Evolutionary conservation across 2,329 filamentous ascomycete genomes (phyloP).

Genomic region (Ophiostoma ips): DNA sequence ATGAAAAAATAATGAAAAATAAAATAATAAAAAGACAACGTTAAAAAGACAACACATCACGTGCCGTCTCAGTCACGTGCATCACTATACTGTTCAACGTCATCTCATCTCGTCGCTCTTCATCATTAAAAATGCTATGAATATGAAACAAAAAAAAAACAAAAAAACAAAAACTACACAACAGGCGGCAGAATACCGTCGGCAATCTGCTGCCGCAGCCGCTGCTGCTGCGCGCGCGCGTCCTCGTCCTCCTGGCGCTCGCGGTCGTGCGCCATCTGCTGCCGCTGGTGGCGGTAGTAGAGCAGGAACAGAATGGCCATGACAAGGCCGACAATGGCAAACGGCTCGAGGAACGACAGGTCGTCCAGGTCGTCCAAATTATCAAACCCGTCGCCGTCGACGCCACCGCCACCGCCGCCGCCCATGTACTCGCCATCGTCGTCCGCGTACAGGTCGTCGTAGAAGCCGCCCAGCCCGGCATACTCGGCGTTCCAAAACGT

Average conservation of each 20-base stretch:
- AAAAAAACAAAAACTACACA: not conserved
- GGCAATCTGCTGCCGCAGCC: slow-evolving; percentile 11
- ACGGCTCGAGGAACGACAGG: slow-evolving; percentile 54
- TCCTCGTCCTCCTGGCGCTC: slow-evolving; percentile 24
- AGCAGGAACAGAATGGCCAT: slow-evolving; percentile 62
- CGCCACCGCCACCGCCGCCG: slow-evolving; percentile 35
- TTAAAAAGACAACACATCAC: no score
- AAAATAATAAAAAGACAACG: no score
- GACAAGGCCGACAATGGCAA: slow-evolving; percentile 69
- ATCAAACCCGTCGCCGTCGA: slow-evolving; percentile 28
- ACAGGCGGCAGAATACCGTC: not conserved
- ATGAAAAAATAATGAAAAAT: no score
- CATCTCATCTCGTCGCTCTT: no score
- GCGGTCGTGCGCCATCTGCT: slow-evolving; percentile 35
- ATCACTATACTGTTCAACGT: not conserved
- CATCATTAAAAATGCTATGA: not conserved
- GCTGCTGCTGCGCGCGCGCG: slow-evolving; percentile 16
- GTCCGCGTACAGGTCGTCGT: slow-evolving; percentile 39
- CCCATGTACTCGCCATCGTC: slow-evolving; percentile 27
- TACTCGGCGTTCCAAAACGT: slow-evolving; percentile 58
- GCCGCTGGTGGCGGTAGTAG: slow-evolving; percentile 64
- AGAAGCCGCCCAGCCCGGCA: not conserved
- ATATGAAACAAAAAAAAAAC: not conserved
- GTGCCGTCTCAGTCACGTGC: no score
- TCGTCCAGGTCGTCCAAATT: slow-evolving; percentile 60